A percentile compares a stretch with the other conserved stretches of the same genome.
phyloP scores from a whole-genome alignment of 331 rosid genomes.

The Cydonia oblonga region DNA sequence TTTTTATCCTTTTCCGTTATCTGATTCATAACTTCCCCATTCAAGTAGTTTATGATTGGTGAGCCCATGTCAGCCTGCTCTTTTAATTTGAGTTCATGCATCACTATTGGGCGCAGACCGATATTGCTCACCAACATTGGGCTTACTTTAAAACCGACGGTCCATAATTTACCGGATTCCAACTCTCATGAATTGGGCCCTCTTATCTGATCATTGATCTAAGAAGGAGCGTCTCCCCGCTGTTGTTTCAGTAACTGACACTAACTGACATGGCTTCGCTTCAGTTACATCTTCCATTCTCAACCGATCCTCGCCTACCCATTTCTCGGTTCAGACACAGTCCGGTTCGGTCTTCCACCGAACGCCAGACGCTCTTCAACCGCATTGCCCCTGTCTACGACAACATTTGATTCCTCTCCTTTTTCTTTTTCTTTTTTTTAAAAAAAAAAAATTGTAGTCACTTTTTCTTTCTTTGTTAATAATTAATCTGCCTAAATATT shows the following conservation, averaged over 20 bases:
- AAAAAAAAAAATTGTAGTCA: not conserved
- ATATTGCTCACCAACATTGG: not conserved
- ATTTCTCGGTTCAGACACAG: conserved; percentile 17
- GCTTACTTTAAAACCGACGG: not conserved
- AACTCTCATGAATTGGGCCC: not conserved
- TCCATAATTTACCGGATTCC: not conserved
- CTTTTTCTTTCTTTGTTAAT: not conserved
- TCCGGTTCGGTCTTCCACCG: conserved; percentile 38
- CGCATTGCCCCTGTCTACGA: conserved; percentile 83
- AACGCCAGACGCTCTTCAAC: conserved; percentile 53
- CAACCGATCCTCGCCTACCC: conserved; percentile 3
- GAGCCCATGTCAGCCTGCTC: not conserved
- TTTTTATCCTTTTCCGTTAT: no score
- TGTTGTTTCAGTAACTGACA: not conserved
- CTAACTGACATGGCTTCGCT: conserved; percentile 9
- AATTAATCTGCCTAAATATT: not conserved
- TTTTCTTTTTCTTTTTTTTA: no score
- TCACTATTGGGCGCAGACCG: not conserved
- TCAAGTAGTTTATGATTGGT: not conserved
- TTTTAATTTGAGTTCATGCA: not conserved
- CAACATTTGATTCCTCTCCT: conserved; percentile 21
- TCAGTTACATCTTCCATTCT: conserved; percentile 13
- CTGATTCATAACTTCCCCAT: no score
- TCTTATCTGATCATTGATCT: not conserved
- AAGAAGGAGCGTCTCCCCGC: not conserved